Conservation (phyloP, 768 basidiomycete species). For the Mycena pura region DNA sequence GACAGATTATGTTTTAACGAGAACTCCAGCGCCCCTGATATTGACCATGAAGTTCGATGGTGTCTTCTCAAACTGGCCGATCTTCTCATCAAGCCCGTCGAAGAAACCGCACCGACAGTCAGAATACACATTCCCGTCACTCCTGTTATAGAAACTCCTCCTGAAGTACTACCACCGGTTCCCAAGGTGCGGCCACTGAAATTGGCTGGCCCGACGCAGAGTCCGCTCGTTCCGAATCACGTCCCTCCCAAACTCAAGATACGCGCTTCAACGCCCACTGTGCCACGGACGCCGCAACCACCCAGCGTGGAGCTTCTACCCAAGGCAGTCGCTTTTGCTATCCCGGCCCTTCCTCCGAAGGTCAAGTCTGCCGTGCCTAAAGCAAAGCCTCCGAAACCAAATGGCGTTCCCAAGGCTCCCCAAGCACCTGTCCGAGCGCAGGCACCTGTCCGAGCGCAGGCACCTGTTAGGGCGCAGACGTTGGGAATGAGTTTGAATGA, state of each 20-base stretch:
- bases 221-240: slow-evolving; percentile 42
- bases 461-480: slow-evolving; percentile 73
- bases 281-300: slow-evolving; percentile 23
- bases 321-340: slow-evolving; percentile 45
- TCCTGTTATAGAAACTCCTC: slow-evolving; percentile 67
- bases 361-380: slow-evolving; percentile 33
- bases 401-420: slow-evolving; percentile 20
- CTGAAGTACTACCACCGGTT: slow-evolving; percentile 52
- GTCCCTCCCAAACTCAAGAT: slow-evolving; percentile 36
- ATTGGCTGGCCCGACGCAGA: slow-evolving; percentile 44
- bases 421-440: slow-evolving; percentile 62
- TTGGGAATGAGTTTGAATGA: slow-evolving; percentile 82
- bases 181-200: slow-evolving; percentile 60
- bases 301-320: slow-evolving; percentile 41
- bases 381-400: slow-evolving; percentile 28
- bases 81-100: slow-evolving; percentile 79
- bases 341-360: slow-evolving; percentile 35
- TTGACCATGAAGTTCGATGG: slow-evolving; percentile 91
- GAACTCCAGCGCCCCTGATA: slow-evolving; percentile 64
- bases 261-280: slow-evolving; percentile 26
- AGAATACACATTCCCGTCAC: slow-evolving; percentile 81
- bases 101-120: slow-evolving; percentile 87
- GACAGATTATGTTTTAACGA: slow-evolving; percentile 6
- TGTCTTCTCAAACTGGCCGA: slow-evolving; percentile 92
- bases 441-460: slow-evolving; percentile 59